Evolutionary conservation across 1,139 yeast genomes (phyloP), one percentile per base, ranked within the genome.

Genomic region (Diutina sp.): DNA sequence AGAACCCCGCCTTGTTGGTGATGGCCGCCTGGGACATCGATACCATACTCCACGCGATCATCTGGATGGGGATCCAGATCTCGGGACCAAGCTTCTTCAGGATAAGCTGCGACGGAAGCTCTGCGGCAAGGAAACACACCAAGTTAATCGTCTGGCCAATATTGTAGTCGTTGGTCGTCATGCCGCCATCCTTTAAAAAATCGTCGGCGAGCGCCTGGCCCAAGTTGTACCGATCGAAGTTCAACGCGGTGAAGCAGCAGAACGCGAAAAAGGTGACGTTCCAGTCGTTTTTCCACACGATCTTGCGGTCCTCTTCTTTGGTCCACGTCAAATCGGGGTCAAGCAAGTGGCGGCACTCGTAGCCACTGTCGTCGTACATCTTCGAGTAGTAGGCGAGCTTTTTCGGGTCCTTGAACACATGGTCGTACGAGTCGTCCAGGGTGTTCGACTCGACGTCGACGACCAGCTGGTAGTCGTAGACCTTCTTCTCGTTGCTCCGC

Each of bases 311-410:
- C 62, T 72, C 77, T 57, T 66, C 67, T 25, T 61, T 59, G 4
- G 70, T 67, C 77, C 76, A 72, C n/a, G 67, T 66, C 55, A 69
- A 67, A 1, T 65, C 64, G 0, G 76, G 76, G 60, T 73, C 76
- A 56, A 72, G 70, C 12, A 61, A 69, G 38, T 61, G 62, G 46
- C 68, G 64, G 60, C 76, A 68, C 59, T 72, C 77, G 60, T 73
- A 73, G 1, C 68, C 54, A 32, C 68, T 64, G 1, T 60, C 61
- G 32, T 67, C 70, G 57, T 72, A 72, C n/a, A 72, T 48, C 6
- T 62, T 60, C n/a, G 66, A 62, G 57, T 70, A 72, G 56, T 68
- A 64, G 11, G 65, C 69, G 14, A 69, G 70, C 7, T 67, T 66
- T 16, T 60, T 61, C 0, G 72, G 72, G 57, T 72, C 74, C 55